Evolutionary conservation across 2,329 filamentous ascomycete genomes (phyloP), one percentile per base, ranked within the genome.

Genomic region (Cercospora zeae-maydis): DNA sequence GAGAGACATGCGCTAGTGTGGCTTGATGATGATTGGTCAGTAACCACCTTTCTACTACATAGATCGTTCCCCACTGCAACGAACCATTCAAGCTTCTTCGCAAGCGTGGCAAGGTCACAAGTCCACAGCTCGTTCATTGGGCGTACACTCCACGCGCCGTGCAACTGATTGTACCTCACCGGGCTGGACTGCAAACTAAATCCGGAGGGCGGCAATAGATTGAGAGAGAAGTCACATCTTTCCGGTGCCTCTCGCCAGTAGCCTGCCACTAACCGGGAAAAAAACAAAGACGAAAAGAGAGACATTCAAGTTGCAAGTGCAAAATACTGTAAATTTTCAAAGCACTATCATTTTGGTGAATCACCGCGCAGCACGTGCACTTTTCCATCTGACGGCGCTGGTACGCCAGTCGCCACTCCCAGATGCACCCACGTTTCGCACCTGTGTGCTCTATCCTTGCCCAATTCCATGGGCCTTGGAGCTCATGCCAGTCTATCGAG

Each of bases 401-500:
- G 19, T 39, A 36, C 53, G 33, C 57, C 57, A 59, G 45, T 59
- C 45, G 57, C 57, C 45, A 37, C 57, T 59, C 57, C 57, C 57
- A 59, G 57, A 59, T 53, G 57, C 57, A 59, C 57, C 47, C 21
- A 6, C 56, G 24, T 59, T 59, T 59, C 30, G 21, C 57, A 52
- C 57, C 54, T 53, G 16, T 53, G 24, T 45, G 54, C 54, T 45
- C 47, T 59, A 45, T 52, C 47, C 47, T 53, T 34, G 42, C 57
- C 59, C 61, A 49, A 37, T 61, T 56, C 56, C 60, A 31, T 64
- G 57, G 53, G 57, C 57, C 57, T 24, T 59, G 53, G 57, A 59
- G 47, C 56, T 56, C 62, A 64, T 61, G 62, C 62, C 58, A 39
- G 56, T 37, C 59, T 64, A 55, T 61, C 39, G 55, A 61, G 62